Evolutionary conservation across 2,329 filamentous ascomycete genomes (phyloP), one percentile per base, ranked within the genome.

Genomic region (Fusarium clavum): DNA sequence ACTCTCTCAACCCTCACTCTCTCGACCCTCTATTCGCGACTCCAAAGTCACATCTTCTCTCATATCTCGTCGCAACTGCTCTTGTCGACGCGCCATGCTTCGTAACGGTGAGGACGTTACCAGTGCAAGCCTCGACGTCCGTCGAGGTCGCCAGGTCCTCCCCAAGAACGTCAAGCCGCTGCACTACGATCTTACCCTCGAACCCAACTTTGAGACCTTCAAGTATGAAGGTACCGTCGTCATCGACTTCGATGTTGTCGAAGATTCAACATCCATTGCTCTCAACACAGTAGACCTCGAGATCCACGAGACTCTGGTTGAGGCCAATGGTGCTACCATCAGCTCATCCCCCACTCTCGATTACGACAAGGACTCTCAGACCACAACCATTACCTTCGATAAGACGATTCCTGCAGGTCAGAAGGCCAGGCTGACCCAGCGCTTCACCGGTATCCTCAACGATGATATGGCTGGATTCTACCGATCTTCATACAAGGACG

Each of bases 391-490:
- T 79, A 88, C 89, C 72, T 94, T 98, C 77, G 86, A 90, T 71
- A 87, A 94, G 78, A 86, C 85, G 48, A 84, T 98, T 66, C 81
- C 88, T 24, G 91, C 92, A 68, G 94, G 92, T 25, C 86, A 88
- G 76, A 94, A 94, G 84, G 93, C 92, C 22, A 90, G 76, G 89
- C 88, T 73, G 56, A 79, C 80, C 38, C 81, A 86, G 61, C 78
- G 79, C 46, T 97, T 97, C 81, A 90, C 88, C 12, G 94, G 94
- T 43, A 87, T 85, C 45, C 83, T 97, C 76, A 97, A 97, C 80
- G 93, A 97, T 79, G 95, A 96, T 82, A 97, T 98, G 94, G 94
- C 94, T 51, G 95, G 95, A 49, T 98, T 98, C 87, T 98, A 98
- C 83, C 90, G 95, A 62, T 97, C 94, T 3, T 97, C 94, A 9